Base-by-base conservation (phyloP, 371 early-diverging fungal genomes). In the Apophysomyces ossiformis region DNA sequence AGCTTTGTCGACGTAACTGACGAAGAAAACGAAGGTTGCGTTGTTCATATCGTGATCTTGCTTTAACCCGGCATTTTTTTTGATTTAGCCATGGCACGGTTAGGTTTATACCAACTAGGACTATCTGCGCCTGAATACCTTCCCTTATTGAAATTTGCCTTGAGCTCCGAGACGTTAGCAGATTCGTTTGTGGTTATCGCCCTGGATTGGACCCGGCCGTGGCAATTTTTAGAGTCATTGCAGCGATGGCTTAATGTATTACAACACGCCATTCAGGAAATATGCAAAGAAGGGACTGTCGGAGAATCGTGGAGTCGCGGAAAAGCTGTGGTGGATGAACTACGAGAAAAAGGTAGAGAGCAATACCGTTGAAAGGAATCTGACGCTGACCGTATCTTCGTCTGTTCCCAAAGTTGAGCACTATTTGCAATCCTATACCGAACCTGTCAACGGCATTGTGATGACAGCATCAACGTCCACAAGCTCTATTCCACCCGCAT, bases 201-300 rank as follows among this genome's bases (percentile, higher is more conserved):
- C 54, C 75, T 96, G 61, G 96, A 95, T 75, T 96, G 97, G 97
- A 78, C 89, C 39, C 81, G 83, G 75, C 97, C 97, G 11, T 95
- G 94, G 93, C 78, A 76, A 37, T 95, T 95, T 69, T 66, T 95
- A 65, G 87, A 89, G 64, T 82, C 88, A 18, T 75, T 95, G 58
- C 84, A 90, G 60, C 81, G 86, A 37, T 95, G 95, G 95, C 70
- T 92, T 37, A 68, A 75, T 58, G 81, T 94, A 9, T 69, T 95
- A 41, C 79, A 87, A 47, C 65, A 70, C 9, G 80, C 83, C 1
- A 73, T 86, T 12, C 68, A 87, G 18, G 71, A 73, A 39, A 82
- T 91, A 57, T 72, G 76, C 63, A 79, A 73, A 43, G 87, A 88
- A 59, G 72, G 75, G 3, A 37, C 38, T 15, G 67, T 75, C 6